Conservation (phyloP, 2,329 filamentous ascomycete genomes). For the Xylariaceae sp. region DNA sequence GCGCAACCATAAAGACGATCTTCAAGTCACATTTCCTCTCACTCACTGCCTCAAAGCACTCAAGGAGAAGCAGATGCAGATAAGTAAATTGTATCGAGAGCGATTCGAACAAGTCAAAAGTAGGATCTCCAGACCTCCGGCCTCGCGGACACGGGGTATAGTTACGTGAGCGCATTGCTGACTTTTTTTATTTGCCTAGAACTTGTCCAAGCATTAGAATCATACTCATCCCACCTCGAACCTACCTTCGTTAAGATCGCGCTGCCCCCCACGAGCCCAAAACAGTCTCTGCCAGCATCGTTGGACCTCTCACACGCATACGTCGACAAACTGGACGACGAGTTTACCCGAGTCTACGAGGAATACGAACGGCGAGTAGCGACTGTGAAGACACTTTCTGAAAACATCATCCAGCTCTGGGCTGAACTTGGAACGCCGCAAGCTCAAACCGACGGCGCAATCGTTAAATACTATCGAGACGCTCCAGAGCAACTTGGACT, state of each 20-base stretch:
- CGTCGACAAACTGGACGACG: constrained; percentile 77
- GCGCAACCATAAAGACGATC: constrained; percentile 60
- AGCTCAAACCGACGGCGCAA: constrained; percentile 80
- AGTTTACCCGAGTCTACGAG: constrained; percentile 93
- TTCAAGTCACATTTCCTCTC: constrained; percentile 79
- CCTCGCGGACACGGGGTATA: not conserved
- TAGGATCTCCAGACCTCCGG: constrained; percentile 43
- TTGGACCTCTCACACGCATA: constrained; percentile 94
- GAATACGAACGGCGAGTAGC: constrained; percentile 84
- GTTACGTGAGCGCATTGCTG: constrained; percentile 1
- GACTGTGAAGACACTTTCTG: constrained; percentile 67
- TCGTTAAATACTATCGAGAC: constrained; percentile 86
- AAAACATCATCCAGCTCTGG: constrained; percentile 92
- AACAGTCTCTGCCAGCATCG: constrained; percentile 69
- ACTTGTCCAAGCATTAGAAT: constrained; percentile 87
- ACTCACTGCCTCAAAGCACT: constrained; percentile 72
- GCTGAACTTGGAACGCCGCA: constrained; percentile 92
- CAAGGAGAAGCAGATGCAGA: constrained; percentile 78
- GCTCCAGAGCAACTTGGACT: constrained; percentile 90
- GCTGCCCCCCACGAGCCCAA: constrained; percentile 75
- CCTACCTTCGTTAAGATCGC: constrained; percentile 79
- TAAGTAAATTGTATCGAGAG: constrained; percentile 80
- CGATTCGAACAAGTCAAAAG: constrained; percentile 94
- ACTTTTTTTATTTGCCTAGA: constrained; percentile 52
- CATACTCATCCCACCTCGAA: constrained; percentile 94